Conservation (phyloP, 83 land plant genomes). For the Picea engelmannii region DNA sequence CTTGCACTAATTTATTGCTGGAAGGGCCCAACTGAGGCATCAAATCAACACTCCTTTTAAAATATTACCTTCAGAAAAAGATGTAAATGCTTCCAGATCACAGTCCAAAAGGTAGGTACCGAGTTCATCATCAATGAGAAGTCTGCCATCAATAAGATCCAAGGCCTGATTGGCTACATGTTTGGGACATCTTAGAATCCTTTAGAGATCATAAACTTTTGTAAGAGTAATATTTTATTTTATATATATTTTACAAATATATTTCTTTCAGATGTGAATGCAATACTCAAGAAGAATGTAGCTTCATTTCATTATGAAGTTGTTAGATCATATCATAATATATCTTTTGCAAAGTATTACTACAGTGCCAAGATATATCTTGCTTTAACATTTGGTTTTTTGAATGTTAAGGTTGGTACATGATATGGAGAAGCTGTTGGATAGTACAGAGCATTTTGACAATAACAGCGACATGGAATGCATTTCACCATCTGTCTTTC, state of each 20-base stretch:
- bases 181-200: not conserved
- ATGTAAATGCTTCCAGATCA: too few relatives aligned
- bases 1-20: too few relatives aligned
- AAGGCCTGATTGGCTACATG: not conserved
- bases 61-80: too few relatives aligned
- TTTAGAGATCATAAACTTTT: not conserved
- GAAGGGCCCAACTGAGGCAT: too few relatives aligned
- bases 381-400: not conserved
- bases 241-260: not conserved
- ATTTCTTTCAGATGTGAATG: not conserved
- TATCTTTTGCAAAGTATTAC: not conserved
- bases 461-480: not conserved
- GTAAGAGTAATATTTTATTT: not conserved
- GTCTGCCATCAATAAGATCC: too few relatives aligned
- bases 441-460: conserved; percentile 6
- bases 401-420: conserved; percentile 11
- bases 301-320: not conserved
- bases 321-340: not conserved
- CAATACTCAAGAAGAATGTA: not conserved
- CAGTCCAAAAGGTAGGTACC: too few relatives aligned
- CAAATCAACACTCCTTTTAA: too few relatives aligned
- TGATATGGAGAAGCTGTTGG: conserved; percentile 10
- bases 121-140: too few relatives aligned
- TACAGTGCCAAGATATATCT: not conserved
- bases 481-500: not conserved